phyloP scores from a whole-genome alignment of 805 yeast species.

The Yamadazyma tumulicola region DNA sequence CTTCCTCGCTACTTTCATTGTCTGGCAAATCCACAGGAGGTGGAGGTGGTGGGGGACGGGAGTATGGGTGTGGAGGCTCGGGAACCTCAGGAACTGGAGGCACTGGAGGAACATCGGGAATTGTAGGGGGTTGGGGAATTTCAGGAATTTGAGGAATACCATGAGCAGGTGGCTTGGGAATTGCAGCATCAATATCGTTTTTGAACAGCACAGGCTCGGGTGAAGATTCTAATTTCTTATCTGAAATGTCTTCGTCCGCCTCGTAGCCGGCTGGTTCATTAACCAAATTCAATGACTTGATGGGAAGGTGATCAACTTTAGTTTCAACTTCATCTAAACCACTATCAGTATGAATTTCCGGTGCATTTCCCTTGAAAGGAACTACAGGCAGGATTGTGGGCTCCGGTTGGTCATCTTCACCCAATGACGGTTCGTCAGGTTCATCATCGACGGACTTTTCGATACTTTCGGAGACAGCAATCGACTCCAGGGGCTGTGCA shows the following conservation, averaged over 20 bases:
- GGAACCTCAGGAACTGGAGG: conserved; percentile 11
- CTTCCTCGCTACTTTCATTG: conserved; percentile 3
- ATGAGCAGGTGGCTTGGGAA: conserved; percentile 2
- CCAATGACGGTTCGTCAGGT: conserved; percentile 10
- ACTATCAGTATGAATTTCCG: conserved; percentile 10
- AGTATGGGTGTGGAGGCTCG: conserved; percentile 2
- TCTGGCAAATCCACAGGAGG: conserved; percentile 3
- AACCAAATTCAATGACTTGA: conserved; percentile 6
- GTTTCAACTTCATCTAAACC: conserved; percentile 7
- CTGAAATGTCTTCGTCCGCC: conserved; percentile 56
- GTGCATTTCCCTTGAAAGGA: conserved; percentile 5
- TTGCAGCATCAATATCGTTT: no score
- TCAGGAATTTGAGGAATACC: conserved; percentile 16
- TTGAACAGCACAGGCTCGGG: no score
- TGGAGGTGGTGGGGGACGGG: conserved; percentile 9
- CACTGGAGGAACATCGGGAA: conserved; percentile 2
- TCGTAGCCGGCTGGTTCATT: conserved; percentile 55
- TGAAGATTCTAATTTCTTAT: conserved; percentile 14
- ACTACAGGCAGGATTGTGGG: conserved; percentile 7
- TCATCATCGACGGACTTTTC: no score
- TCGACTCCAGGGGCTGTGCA: no score
- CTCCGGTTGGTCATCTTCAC: conserved; percentile 13
- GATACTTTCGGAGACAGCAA: no score
- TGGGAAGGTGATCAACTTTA: conserved; percentile 2
- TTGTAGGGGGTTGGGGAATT: conserved; percentile 10